Conservation (phyloP, 495 filamentous ascomycete genomes). For the Parathielavia hyrcaniae region DNA sequence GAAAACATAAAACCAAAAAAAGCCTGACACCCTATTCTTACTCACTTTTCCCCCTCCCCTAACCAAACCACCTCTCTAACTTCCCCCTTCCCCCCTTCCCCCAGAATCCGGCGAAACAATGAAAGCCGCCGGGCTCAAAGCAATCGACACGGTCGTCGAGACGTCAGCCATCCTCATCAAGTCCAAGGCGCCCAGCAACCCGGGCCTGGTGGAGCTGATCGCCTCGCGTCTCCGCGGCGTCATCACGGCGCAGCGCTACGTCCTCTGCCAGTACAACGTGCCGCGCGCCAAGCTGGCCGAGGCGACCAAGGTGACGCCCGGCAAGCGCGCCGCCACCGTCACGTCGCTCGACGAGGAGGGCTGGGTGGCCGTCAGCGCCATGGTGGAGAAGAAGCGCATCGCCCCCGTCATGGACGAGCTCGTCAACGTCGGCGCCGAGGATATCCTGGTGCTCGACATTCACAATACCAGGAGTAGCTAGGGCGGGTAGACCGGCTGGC, state of each 20-base stretch:
- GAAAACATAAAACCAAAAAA: background rate
- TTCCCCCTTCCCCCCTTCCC: background rate
- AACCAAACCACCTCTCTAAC: background rate
- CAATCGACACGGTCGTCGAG: constrained; percentile 87
- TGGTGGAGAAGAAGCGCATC: constrained; percentile 88
- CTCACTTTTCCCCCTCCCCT: constrained; percentile 13
- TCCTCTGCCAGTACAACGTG: constrained; percentile 96
- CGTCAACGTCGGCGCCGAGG: constrained; percentile 68
- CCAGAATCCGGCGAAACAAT: constrained; percentile 97
- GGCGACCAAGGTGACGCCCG: constrained; percentile 79
- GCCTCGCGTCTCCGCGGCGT: constrained; percentile 79
- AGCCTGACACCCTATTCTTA: background rate
- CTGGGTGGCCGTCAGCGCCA: constrained; percentile 89
- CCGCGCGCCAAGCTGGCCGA: constrained; percentile 56
- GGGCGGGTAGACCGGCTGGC: background rate
- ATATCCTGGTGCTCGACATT: constrained; percentile 84
- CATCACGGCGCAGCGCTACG: constrained; percentile 91
- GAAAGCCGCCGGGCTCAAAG: constrained; percentile 91
- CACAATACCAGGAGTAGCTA: constrained; percentile 62
- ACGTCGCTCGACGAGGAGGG: constrained; percentile 77
- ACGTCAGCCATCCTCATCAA: constrained; percentile 86
- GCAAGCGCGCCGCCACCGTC: constrained; percentile 89
- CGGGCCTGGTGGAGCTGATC: constrained; percentile 70
- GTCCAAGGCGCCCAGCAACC: constrained; percentile 77
- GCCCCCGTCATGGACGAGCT: constrained; percentile 89